Base-by-base conservation (phyloP, 305 asterid species). In the Fraxinus sp. region DNA sequence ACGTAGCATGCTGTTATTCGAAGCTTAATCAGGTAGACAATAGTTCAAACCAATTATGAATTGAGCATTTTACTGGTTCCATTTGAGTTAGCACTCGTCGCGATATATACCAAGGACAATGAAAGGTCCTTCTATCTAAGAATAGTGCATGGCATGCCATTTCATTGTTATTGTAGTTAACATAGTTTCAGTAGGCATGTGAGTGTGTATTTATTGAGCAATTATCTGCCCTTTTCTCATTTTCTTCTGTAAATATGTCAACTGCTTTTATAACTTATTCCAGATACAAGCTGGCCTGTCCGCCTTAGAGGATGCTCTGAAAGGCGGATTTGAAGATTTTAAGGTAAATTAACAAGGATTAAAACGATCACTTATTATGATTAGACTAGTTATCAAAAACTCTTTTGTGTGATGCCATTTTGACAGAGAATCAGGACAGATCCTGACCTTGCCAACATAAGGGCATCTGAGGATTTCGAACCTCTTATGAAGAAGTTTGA, bases 1-100 rank as follows among this genome's bases (percentile, higher is more conserved):
- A 95, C 70, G 98, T 94, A 24, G 97, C 98, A 5, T 95, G 99
- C 87, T 94, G 97, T 87, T 95, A 95, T 88, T 91, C 97, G 5
- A 93, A 95, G 90, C 97, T 94, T 84, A 86, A 93, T 88, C 96
- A 88, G 96, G 99, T 94, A 86, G 37, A 35, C 37, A 35, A 35
- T 35, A 35, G 37, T 35, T 35, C 7, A 35, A 35, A 35, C 37
- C 37, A 5, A 35, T 35, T 35, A 35, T 35, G 37, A 35, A 35
- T 35, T 35, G 37, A 35, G 36, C 37, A 5, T 35, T 35, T 35
- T 35, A 35, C 37, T 35, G 37, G 37, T 35, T 35, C 37, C 37
- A 35, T 5, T 35, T 35, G 37, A 35, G 37, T 35, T 35, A 35
- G 37, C 37, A 35, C 37, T 5, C 37, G 7, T 35, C 7, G 5